Evolutionary conservation across 495 filamentous ascomycete species (phyloP).

Genomic region (Neurospora hispaniola): DNA sequence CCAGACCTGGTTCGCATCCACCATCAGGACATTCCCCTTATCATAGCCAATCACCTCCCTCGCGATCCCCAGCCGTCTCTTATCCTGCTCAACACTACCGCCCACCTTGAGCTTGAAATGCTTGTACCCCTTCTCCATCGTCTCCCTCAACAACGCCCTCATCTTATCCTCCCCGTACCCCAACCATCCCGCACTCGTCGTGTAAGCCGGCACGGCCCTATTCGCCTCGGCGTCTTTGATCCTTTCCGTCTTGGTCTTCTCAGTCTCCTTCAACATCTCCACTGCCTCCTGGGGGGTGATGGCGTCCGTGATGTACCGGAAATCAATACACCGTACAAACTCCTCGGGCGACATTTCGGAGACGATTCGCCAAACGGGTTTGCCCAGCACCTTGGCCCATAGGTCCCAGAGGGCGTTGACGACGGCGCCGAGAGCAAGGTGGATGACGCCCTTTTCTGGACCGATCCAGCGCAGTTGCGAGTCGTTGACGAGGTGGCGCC

Average conservation of each 20-base stretch:
- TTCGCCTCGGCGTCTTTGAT: constrained; percentile 58
- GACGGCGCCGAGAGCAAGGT: constrained; percentile 80
- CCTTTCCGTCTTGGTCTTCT: constrained; percentile 53
- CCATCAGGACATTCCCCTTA: constrained; percentile 79
- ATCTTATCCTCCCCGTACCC: constrained; percentile 86
- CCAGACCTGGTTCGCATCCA: constrained; percentile 95
- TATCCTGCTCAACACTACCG: constrained; percentile 57
- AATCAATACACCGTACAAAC: constrained; percentile 80
- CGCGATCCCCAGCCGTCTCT: constrained; percentile 58
- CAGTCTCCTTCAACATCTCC: constrained; percentile 50
- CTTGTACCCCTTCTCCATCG: constrained; percentile 61
- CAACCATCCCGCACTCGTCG: constrained; percentile 86
- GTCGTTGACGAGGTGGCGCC: constrained; percentile 85
- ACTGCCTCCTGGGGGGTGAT: constrained; percentile 79
- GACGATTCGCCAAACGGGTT: constrained; percentile 86
- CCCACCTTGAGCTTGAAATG: constrained; percentile 95
- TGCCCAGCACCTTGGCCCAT: constrained; percentile 76
- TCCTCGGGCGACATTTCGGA: constrained; percentile 83
- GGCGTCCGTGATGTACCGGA: constrained; percentile 90
- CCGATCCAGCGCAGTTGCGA: constrained; percentile 90
- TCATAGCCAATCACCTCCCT: constrained; percentile 79
- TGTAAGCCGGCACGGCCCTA: constrained; percentile 79
- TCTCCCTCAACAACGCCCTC: constrained; percentile 58
- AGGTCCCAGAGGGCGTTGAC: constrained; percentile 95
- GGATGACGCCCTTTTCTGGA: constrained; percentile 90